Evolutionary conservation across 2,329 filamentous ascomycete species (phyloP).

Genomic region (Blumeriella jaapii): DNA sequence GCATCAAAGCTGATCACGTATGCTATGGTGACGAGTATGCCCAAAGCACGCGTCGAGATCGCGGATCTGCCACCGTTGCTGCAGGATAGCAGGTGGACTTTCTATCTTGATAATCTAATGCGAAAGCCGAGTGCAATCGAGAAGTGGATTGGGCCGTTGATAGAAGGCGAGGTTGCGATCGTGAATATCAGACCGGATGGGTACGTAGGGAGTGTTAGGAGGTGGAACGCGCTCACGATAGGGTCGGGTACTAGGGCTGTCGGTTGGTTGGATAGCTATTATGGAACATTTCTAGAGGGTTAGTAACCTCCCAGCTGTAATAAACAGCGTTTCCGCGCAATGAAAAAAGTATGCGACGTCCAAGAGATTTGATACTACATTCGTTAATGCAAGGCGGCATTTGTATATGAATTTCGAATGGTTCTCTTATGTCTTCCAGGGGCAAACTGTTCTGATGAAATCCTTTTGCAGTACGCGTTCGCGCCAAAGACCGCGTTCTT

Average conservation of each 20-base stretch:
- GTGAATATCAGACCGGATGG: slow-evolving; percentile 62
- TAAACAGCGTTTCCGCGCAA: no score
- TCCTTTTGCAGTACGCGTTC: no score
- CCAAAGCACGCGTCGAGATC: slow-evolving; percentile 53
- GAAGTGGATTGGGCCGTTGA: slow-evolving; percentile 52
- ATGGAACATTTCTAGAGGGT: slow-evolving; percentile 32
- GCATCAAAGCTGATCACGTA: slow-evolving; percentile 61
- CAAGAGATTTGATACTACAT: no score
- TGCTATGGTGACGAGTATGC: slow-evolving; percentile 53
- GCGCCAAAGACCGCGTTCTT: no score
- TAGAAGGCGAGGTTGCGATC: slow-evolving; percentile 46
- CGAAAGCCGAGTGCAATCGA: slow-evolving; percentile 47
- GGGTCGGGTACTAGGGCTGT: slow-evolving; percentile 27
- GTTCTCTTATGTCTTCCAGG: no score
- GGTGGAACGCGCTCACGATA: slow-evolving; percentile 27
- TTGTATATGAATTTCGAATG: no score
- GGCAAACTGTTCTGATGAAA: no score
- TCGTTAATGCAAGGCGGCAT: no score
- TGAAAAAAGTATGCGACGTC: no score
- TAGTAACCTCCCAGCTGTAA: slow-evolving; percentile 8
- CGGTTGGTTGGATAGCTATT: slow-evolving; percentile 40
- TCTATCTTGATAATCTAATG: slow-evolving; percentile 58
- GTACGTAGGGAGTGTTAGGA: slow-evolving; percentile 54
- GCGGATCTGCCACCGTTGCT: slow-evolving; percentile 49
- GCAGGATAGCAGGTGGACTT: slow-evolving; percentile 56